Evolutionary conservation across 169 alveolate genomes (phyloP).

Genomic region (Cryptosporidium sp.): DNA sequence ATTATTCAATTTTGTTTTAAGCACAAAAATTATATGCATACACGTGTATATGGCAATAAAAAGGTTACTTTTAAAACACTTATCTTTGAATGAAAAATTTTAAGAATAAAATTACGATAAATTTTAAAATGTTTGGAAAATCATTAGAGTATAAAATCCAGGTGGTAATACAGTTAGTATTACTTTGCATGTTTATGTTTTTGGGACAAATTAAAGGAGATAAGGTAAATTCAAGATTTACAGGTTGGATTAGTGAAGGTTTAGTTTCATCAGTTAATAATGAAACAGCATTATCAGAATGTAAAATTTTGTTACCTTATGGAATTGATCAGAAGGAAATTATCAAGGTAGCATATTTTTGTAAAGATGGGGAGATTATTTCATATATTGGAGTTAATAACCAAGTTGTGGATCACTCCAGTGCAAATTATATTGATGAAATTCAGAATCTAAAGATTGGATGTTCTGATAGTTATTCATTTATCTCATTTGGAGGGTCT

Average conservation of each 20-base stretch:
- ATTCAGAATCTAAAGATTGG: conserved; percentile 48
- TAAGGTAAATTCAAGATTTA: conserved; percentile 9
- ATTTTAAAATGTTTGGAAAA: background rate
- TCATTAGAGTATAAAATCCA: background rate
- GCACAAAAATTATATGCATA: background rate
- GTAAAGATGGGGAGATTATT: conserved; percentile 26
- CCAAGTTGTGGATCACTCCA: conserved; percentile 23
- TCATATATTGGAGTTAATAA: conserved; percentile 53
- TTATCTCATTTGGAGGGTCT: conserved; percentile 70
- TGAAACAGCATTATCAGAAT: conserved; percentile 32
- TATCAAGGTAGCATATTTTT: conserved; percentile 20
- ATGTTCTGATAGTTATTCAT: conserved; percentile 53
- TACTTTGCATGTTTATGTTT: background rate
- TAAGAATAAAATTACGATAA: background rate
- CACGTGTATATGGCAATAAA: background rate
- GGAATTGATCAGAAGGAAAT: conserved; percentile 18
- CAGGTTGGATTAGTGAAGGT: conserved; percentile 73
- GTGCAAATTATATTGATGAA: conserved; percentile 31
- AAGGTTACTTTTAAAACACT: background rate
- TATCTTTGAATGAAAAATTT: background rate
- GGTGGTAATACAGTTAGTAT: background rate
- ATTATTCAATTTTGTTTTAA: background rate
- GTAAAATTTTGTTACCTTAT: conserved; percentile 29
- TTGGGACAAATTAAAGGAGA: background rate
- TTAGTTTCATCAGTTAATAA: conserved; percentile 7